These are phyloP conservation scores for Cyclostephanos tholiformis DNA, from an alignment of 108 stramenopile species.

Conservation along the genomic window DNA sequence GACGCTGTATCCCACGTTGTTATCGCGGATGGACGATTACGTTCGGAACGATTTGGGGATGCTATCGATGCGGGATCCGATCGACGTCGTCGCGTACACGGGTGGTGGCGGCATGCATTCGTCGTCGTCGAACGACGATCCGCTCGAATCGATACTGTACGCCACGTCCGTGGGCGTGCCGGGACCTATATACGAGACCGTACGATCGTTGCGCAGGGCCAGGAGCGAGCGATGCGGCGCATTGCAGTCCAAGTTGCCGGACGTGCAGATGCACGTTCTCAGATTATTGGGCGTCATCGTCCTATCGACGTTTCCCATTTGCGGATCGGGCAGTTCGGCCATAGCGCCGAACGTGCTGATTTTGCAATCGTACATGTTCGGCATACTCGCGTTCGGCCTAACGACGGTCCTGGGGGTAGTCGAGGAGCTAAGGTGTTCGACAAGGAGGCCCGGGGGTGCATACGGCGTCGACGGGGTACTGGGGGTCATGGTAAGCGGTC, in stretches of 20 bases:
- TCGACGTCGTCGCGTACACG: not conserved
- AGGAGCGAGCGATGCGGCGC: slow-evolving; percentile 52
- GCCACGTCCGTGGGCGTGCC: slow-evolving; percentile 58
- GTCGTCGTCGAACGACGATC: slow-evolving; percentile 53
- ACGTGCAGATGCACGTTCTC: slow-evolving; percentile 42
- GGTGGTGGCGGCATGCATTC: not conserved
- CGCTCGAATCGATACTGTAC: slow-evolving; percentile 53
- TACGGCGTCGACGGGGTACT: slow-evolving; percentile 74
- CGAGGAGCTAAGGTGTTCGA: slow-evolving; percentile 47
- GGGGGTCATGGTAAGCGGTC: slow-evolving; percentile 68
- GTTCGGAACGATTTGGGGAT: slow-evolving; percentile 49
- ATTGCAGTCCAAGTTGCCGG: slow-evolving; percentile 53
- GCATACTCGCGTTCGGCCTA: slow-evolving; percentile 50
- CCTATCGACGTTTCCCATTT: slow-evolving; percentile 46
- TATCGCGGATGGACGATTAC: slow-evolving; percentile 50
- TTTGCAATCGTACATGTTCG: slow-evolving; percentile 53
- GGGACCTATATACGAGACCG: slow-evolving; percentile 49
- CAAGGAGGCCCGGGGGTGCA: slow-evolving; percentile 54
- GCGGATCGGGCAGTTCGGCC: slow-evolving; percentile 50
- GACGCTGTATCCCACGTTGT: slow-evolving; percentile 27
- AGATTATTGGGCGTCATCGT: slow-evolving; percentile 45
- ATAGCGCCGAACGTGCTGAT: slow-evolving; percentile 46
- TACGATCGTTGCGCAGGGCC: slow-evolving; percentile 48
- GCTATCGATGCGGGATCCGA: slow-evolving; percentile 40
- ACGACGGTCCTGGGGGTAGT: slow-evolving; percentile 50